Conservation (phyloP, 108 stramenopile species). For the Stephanodiscus triporus region DNA sequence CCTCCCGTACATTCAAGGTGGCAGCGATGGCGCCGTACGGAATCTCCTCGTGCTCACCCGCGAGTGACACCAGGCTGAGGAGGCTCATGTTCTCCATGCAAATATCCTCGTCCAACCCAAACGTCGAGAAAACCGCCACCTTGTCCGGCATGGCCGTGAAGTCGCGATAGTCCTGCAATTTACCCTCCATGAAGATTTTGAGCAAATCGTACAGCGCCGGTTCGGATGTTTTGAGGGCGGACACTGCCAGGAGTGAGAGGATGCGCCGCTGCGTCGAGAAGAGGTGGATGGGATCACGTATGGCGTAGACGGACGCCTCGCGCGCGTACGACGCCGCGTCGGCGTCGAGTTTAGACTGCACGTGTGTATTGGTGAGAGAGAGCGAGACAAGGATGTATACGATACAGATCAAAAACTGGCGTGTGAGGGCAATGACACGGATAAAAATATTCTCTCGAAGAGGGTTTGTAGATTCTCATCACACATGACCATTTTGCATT, state of each 20-base stretch:
- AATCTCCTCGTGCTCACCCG: constrained; percentile 71
- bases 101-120: constrained; percentile 58
- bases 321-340: constrained; percentile 62
- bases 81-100: constrained; percentile 81
- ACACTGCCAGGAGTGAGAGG: constrained; percentile 65
- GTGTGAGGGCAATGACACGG: not conserved
- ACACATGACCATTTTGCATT: not conserved
- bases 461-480: not conserved
- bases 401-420: not conserved
- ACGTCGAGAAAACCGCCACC: constrained; percentile 52
- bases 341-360: constrained; percentile 62
- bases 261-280: constrained; percentile 75
- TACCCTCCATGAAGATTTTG: constrained; percentile 82
- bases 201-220: constrained; percentile 63
- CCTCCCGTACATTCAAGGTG: constrained; percentile 65
- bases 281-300: constrained; percentile 78
- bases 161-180: constrained; percentile 79
- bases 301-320: constrained; percentile 77
- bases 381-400: too few relatives aligned
- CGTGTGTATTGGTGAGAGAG: too few relatives aligned
- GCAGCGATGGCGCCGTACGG: constrained; percentile 76
- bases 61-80: constrained; percentile 77
- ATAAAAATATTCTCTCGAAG: not conserved
- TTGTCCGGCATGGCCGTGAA: constrained; percentile 70
- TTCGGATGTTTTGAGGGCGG: constrained; percentile 56